Percentiles rank a stretch among this genome's conserved stretches.
Conservation (phyloP, 2,329 filamentous ascomycete species). For the Ophiostoma perfectum region DNA sequence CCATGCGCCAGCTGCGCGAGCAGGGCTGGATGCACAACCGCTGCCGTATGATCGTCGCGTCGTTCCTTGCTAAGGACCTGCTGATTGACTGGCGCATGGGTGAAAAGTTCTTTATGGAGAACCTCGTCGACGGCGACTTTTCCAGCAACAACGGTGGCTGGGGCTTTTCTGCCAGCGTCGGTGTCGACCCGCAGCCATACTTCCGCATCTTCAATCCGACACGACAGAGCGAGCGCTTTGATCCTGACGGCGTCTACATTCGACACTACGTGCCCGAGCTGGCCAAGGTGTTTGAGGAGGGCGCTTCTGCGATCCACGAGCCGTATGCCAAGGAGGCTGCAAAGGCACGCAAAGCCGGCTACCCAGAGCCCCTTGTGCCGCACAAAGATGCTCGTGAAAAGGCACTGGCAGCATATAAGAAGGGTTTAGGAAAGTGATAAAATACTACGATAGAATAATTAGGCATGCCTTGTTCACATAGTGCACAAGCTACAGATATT, state of each 20-base stretch:
- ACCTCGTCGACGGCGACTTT: slow-evolving; percentile 73
- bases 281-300: slow-evolving; percentile 50
- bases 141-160: slow-evolving; percentile 67
- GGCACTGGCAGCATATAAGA: slow-evolving; percentile 32
- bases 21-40: slow-evolving; percentile 80
- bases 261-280: slow-evolving; percentile 77
- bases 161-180: slow-evolving; percentile 44
- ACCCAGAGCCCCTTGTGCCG: slow-evolving; percentile 69
- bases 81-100: slow-evolving; percentile 79
- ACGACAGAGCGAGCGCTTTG: slow-evolving; percentile 81
- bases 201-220: slow-evolving; percentile 87
- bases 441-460: too few relatives aligned
- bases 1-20: slow-evolving; percentile 69
- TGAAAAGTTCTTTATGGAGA: slow-evolving; percentile 76
- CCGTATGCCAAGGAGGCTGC: slow-evolving; percentile 58
- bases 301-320: slow-evolving; percentile 70
- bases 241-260: slow-evolving; percentile 72
- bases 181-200: slow-evolving; percentile 58
- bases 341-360: slow-evolving; percentile 60
- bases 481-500: too few relatives aligned
- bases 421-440: neutral
- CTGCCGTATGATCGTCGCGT: slow-evolving; percentile 76
- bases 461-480: too few relatives aligned
- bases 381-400: slow-evolving; percentile 64
- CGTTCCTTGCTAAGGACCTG: slow-evolving; percentile 74